Conservation (phyloP, 768 basidiomycete species). For the Stropharia rugosoannulata region DNA sequence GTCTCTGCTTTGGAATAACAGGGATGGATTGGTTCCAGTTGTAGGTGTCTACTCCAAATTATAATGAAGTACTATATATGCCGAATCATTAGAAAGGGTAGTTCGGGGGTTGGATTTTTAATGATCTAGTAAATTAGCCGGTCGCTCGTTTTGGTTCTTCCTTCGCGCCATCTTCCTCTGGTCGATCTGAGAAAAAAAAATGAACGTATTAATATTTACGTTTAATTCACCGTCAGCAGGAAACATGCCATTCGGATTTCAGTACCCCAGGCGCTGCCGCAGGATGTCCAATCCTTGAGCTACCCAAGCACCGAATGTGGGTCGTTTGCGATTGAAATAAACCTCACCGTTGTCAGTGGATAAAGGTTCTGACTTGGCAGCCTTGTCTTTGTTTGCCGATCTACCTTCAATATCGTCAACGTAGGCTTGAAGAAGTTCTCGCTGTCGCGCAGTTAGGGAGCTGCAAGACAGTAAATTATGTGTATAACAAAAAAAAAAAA, state of each 20-base stretch:
- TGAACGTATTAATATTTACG: conserved; percentile 22
- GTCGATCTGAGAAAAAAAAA: conserved; percentile 11
- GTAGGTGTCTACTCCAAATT: conserved; percentile 5
- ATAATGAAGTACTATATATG: conserved; percentile 13
- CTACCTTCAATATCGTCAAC: conserved; percentile 88
- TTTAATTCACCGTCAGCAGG: conserved; percentile 26
- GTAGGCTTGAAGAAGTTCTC: conserved; percentile 83
- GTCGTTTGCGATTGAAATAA: conserved; percentile 58
- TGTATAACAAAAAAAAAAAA: neutral
- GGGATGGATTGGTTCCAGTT: neutral
- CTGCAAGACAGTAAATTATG: conserved; percentile 38
- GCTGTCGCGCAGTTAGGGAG: conserved; percentile 79
- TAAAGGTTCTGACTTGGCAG: conserved; percentile 21
- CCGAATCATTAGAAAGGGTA: conserved; percentile 7
- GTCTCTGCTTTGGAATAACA: neutral
- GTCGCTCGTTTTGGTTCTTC: conserved; percentile 52
- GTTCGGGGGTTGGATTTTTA: neutral
- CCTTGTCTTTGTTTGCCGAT: conserved; percentile 13
- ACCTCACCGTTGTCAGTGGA: conserved; percentile 71
- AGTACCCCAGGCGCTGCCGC: conserved; percentile 69
- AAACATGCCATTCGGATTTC: conserved; percentile 58
- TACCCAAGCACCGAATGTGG: conserved; percentile 64
- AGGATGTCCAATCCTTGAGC: conserved; percentile 68
- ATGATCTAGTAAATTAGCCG: conserved; percentile 26
- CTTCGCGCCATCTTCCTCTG: conserved; percentile 40